Conservation (phyloP, 352 stramenopile genomes). For the Aphanomyces invadans region DNA sequence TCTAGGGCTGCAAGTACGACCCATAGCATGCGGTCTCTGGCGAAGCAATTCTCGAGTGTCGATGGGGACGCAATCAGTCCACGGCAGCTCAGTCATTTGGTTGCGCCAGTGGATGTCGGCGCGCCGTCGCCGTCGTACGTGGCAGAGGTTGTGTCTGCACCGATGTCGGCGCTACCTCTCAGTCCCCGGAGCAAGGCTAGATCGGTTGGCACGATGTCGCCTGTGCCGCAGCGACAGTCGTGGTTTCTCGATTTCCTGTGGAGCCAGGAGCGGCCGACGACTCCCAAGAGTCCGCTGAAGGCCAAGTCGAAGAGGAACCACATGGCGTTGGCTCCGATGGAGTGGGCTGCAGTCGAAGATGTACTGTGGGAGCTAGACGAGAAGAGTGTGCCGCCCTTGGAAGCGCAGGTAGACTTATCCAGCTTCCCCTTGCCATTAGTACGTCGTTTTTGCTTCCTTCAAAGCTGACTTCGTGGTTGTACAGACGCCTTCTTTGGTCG, state of each 20-base stretch:
- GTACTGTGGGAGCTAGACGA: constrained; percentile 13
- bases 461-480: neutral
- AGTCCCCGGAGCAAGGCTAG: neutral
- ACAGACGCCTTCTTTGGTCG: neutral
- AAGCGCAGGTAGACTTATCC: neutral
- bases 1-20: neutral
- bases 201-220: neutral
- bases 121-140: neutral
- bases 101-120: neutral
- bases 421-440: neutral
- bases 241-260: constrained; percentile 14
- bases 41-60: neutral
- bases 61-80: neutral
- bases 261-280: neutral
- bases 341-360: constrained; percentile 8
- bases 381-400: neutral
- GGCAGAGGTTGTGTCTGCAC: neutral
- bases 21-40: neutral
- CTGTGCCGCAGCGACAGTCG: neutral
- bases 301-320: neutral
- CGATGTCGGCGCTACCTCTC: constrained; percentile 2
- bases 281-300: neutral
- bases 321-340: constrained; percentile 5
- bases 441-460: neutral
- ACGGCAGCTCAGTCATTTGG: neutral